Base-by-base conservation (phyloP, 352 stramenopile species). In the Peronospora belbahrii region DNA sequence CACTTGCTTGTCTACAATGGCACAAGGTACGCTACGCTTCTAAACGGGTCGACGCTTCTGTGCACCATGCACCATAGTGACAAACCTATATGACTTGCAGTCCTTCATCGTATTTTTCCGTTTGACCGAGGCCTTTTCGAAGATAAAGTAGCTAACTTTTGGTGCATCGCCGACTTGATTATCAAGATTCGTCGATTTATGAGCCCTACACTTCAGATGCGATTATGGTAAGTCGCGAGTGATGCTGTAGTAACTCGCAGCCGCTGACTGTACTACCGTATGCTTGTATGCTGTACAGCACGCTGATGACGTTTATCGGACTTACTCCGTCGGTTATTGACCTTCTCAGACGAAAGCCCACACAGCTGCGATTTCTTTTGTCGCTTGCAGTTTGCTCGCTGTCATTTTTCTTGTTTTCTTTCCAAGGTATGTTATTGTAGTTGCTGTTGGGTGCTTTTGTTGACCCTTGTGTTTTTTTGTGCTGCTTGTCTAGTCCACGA, bases 71-170 rank as follows among this genome's bases (percentile, higher is more conserved):
- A 14, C 15, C 14, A 15, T 37, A 0, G 25, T 41, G 10, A 52
- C 33, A 34, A 48, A 35, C 31, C 2, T 22, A n/a, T 7, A 40
- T 51, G 2, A n/a, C 25, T 50, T 27, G 18, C 83, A 85, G 79
- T 98, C 25, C 14, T 97, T 2, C 74, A 82, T 37, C 85, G 96
- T 17, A 84, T 98, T 24, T 98, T 99, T 52, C 96, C 96, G 2
- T 96, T 98, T 51, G 69, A 84, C 13, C 75, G 96, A 14, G 95
- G 96, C 6, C 59, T 99, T 25, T 99, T 98, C 66, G 96, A 99
- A 74, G 95, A 97, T 56, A 98, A 99, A 58, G 96, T 99, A 8
- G 77, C 94, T 18, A 98, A 97, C 60, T 66, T 97, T 33, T 98
- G 94, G 95, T 98, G 89, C 61, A 83, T 93, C 9, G 52, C 93